Evolutionary conservation across 2,329 filamentous ascomycete species (phyloP).

Genomic region (Ophiocordyceps unilateralis): DNA sequence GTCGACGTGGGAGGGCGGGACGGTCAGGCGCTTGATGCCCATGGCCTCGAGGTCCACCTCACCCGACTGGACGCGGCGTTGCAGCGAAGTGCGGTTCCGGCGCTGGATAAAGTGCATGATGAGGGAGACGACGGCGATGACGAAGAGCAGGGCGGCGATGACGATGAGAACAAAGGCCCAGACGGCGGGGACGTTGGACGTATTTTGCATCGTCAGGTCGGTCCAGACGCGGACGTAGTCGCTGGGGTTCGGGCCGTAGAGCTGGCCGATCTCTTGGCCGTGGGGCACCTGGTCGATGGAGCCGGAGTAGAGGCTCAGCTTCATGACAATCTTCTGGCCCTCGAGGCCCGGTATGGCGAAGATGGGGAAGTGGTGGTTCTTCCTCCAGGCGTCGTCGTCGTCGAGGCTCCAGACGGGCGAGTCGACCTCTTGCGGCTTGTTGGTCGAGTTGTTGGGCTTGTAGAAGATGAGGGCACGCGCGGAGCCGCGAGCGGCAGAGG

Average conservation of each 20-base stretch:
- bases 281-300: constrained; percentile 46
- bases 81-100: constrained; percentile 48
- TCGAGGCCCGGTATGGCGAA: constrained; percentile 60
- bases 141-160: constrained; percentile 49
- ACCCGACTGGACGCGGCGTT: constrained; percentile 53
- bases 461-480: constrained; percentile 50
- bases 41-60: constrained; percentile 76
- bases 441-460: constrained; percentile 34
- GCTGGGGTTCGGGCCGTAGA: constrained; percentile 35
- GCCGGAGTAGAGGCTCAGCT: constrained; percentile 62
- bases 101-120: constrained; percentile 66
- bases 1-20: constrained; percentile 54
- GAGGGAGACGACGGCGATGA: constrained; percentile 50
- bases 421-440: constrained; percentile 46
- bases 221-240: constrained; percentile 46
- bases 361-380: constrained; percentile 55
- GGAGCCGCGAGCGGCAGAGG: constrained; percentile 37
- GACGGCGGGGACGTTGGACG: constrained; percentile 45
- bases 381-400: constrained; percentile 55
- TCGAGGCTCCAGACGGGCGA: constrained; percentile 53
- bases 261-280: constrained; percentile 34
- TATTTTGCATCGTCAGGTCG: constrained; percentile 28
- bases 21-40: constrained; percentile 66
- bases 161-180: constrained; percentile 69
- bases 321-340: constrained; percentile 51